A percentile compares a stretch with the other conserved stretches of the same genome.
These are phyloP conservation scores for Sporothrix brunneoviolacea DNA, from an alignment of 2,329 filamentous ascomycete species.

Conservation along the genomic window DNA sequence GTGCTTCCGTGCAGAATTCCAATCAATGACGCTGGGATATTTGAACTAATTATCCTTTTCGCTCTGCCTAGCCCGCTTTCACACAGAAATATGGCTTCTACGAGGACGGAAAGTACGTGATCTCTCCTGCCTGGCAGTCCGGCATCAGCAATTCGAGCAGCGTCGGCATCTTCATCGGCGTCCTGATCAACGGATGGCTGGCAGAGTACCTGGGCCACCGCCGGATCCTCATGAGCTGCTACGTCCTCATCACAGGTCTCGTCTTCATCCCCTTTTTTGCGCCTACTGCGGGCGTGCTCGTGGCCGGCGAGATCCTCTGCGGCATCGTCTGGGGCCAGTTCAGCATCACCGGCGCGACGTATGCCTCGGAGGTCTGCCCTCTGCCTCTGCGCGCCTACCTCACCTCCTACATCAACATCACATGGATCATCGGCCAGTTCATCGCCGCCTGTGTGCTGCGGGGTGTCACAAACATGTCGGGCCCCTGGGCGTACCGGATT, in stretches of 20 bases:
- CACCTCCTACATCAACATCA: constrained; percentile 55
- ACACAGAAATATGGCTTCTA: background rate
- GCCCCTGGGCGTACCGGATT: constrained; percentile 42
- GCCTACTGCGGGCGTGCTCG: constrained; percentile 31
- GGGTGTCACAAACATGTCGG: constrained; percentile 32
- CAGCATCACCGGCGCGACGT: constrained; percentile 50
- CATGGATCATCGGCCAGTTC: constrained; percentile 55
- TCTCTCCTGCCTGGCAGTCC: constrained; percentile 2
- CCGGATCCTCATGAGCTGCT: background rate
- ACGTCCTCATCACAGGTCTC: background rate
- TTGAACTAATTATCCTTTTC: background rate
- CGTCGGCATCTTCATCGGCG: constrained; percentile 2
- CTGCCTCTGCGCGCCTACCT: constrained; percentile 49
- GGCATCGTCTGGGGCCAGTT: constrained; percentile 55
- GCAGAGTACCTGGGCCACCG: no score
- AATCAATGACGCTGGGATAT: no score
- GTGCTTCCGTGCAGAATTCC: background rate
- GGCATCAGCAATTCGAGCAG: background rate
- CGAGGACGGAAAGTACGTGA: background rate
- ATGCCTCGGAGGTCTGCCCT: constrained; percentile 54
- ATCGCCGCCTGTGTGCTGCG: constrained; percentile 42
- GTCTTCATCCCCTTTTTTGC: constrained; percentile 6
- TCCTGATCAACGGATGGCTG: background rate
- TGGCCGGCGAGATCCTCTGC: constrained; percentile 54
- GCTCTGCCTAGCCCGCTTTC: background rate